Percentiles rank a stretch among this genome's conserved stretches.
phyloP scores from a whole-genome alignment of 148 eudicot genomes.

The Persicaria maculosa region DNA sequence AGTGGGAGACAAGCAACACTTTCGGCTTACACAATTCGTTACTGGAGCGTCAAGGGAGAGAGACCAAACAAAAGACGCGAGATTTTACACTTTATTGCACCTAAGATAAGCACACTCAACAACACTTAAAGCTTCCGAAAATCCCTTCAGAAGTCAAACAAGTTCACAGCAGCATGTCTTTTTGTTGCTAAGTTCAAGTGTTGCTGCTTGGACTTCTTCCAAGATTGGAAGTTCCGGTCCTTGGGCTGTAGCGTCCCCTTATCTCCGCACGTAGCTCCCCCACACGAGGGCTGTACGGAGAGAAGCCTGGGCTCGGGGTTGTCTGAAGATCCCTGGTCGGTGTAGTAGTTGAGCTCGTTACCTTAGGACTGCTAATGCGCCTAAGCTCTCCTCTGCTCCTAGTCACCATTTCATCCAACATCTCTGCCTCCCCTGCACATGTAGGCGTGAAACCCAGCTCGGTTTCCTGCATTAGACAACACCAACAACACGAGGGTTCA shows the following conservation, averaged over 20 bases:
- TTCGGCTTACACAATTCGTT: not conserved
- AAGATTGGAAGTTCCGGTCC: slow-evolving; percentile 36
- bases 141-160: no score
- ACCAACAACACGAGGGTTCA: not conserved
- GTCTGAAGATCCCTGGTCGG: slow-evolving; percentile 38
- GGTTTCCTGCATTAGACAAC: slow-evolving; percentile 38
- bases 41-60: slow-evolving; percentile 10
- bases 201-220: slow-evolving; percentile 36
- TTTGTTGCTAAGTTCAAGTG: slow-evolving; percentile 16
- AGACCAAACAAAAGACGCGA: not conserved
- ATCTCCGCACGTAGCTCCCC: slow-evolving; percentile 27
- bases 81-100: slow-evolving; percentile 8
- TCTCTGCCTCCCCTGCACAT: slow-evolving; percentile 47
- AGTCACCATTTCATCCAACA: slow-evolving; percentile 63
- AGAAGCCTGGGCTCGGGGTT: slow-evolving; percentile 40
- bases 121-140: not conserved
- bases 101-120: not conserved
- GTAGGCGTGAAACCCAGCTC: slow-evolving; percentile 47
- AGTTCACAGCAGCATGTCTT: not conserved
- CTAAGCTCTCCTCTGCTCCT: slow-evolving; percentile 86
- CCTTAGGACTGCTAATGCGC: slow-evolving; percentile 54
- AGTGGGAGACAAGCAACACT: not conserved
- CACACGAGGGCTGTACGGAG: slow-evolving; percentile 53
- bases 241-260: slow-evolving; percentile 44
- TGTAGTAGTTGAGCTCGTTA: slow-evolving; percentile 64